A percentile compares a stretch with the other conserved stretches of the same genome.
phyloP scores from a whole-genome alignment of 352 stramenopile species.

The Ochromonadaceae sp. region DNA sequence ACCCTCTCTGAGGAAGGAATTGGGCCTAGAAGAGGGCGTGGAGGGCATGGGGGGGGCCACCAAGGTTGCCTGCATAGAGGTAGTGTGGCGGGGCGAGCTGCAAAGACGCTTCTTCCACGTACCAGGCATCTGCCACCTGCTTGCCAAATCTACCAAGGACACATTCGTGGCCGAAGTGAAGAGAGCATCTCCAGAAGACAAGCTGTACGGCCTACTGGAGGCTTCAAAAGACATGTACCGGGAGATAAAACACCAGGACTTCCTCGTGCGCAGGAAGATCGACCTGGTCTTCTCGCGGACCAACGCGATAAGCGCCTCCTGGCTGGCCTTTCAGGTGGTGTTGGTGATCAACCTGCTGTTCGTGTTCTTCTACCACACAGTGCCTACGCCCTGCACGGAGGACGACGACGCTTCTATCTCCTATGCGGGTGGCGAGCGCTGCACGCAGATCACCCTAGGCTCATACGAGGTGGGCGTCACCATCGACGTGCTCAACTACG shows the following conservation, averaged over 20 bases:
- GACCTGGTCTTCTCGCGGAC: conserved; percentile 19
- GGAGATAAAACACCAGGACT: conserved; percentile 26
- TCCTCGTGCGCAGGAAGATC: conserved; percentile 16
- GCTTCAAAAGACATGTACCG: conserved; percentile 26
- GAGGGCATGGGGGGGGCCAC: conserved; percentile 15
- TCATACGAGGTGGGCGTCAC: too few species aligned
- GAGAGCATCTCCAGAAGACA: conserved; percentile 20
- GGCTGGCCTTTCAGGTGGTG: conserved; percentile 22
- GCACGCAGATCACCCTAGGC: neutral
- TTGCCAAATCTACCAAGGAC: conserved; percentile 25
- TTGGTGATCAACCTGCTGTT: conserved; percentile 24
- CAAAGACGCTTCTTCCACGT: conserved; percentile 29
- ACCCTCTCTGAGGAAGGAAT: conserved; percentile 19
- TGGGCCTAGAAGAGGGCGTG: conserved; percentile 19
- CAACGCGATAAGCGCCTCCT: conserved; percentile 24
- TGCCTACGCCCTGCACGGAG: too few species aligned
- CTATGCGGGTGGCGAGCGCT: neutral
- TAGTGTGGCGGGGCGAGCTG: conserved; percentile 27
- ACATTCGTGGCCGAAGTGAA: conserved; percentile 21
- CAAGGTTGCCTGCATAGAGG: conserved; percentile 21
- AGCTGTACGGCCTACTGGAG: conserved; percentile 22
- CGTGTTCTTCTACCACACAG: conserved; percentile 16
- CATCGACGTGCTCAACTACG: conserved; percentile 22
- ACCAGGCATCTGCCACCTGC: conserved; percentile 21
- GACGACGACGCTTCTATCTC: neutral